These are phyloP conservation scores for Penicillium parvum DNA, from an alignment of 495 filamentous ascomycete genomes.

Conservation along the genomic window DNA sequence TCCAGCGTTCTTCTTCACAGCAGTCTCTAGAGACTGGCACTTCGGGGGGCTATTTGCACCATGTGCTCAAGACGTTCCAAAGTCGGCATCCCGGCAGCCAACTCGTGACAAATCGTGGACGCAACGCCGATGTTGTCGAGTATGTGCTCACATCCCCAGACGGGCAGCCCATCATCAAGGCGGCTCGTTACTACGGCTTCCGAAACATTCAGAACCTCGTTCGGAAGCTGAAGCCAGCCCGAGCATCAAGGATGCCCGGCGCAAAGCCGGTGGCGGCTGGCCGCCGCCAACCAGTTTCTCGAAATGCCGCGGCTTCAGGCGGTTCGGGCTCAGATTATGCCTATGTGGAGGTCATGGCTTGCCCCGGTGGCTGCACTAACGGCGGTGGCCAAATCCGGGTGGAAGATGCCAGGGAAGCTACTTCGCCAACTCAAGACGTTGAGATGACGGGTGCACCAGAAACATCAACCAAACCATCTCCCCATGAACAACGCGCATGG, in stretches of 20 bases:
- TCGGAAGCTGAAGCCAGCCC: conserved; percentile 76
- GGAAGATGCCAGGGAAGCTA: conserved; percentile 56
- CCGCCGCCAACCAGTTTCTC: conserved; percentile 35
- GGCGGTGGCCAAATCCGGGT: conserved; percentile 92
- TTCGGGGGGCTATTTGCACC: conserved; percentile 83
- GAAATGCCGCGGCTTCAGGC: conserved; percentile 23
- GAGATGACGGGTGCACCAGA: conserved; percentile 14
- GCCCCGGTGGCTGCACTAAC: conserved; percentile 95
- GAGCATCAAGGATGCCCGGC: conserved; percentile 70
- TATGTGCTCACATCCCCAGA: conserved; percentile 57
- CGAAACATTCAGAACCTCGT: conserved; percentile 97
- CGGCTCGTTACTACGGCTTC: conserved; percentile 93
- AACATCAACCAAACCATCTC: conserved; percentile 49
- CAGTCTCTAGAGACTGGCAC: conserved; percentile 55
- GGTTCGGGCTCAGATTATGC: conserved; percentile 59
- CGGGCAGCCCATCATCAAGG: conserved; percentile 63
- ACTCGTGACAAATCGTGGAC: conserved; percentile 65
- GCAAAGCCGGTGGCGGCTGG: conserved; percentile 46
- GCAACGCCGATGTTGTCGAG: conserved; percentile 87
- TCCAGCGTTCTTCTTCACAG: conserved; percentile 13
- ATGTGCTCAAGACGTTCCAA: conserved; percentile 70
- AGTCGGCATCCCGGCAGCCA: conserved; percentile 61
- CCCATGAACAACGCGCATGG: conserved; percentile 81
- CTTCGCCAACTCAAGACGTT: conserved; percentile 7
- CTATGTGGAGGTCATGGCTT: conserved; percentile 98